Percentiles rank a stretch among this genome's conserved stretches.
These are phyloP conservation scores for Hordeum marinum DNA, from an alignment of 176 grass and related monocot genomes.

Conservation along the genomic window DNA sequence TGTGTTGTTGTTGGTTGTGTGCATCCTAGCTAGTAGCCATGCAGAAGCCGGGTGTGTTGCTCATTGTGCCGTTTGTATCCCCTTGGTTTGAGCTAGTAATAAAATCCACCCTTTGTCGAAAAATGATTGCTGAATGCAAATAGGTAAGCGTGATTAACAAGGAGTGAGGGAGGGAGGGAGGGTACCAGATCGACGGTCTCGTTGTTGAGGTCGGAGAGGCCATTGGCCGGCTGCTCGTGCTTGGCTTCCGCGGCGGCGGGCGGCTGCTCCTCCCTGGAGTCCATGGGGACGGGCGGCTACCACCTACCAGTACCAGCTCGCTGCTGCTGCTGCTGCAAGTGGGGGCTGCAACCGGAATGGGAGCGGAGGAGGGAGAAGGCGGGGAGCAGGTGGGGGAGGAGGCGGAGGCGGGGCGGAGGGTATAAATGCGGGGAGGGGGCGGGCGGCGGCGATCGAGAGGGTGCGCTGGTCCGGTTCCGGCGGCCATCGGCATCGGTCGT, in stretches of 20 bases:
- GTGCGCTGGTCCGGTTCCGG: not conserved
- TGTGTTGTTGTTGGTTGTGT: too few relatives aligned
- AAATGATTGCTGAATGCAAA: not conserved
- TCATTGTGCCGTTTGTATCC: too few relatives aligned
- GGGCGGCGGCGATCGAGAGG: conserved; percentile 17
- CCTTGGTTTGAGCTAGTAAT: too few relatives aligned
- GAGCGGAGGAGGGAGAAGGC: not conserved
- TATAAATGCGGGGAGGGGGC: conserved; percentile 22
- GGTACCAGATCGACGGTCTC: conserved; percentile 59
- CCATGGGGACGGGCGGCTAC: not conserved
- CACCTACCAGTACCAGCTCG: not conserved
- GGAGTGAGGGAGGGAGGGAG: not conserved
- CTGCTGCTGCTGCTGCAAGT: not conserved
- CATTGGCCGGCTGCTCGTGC: not conserved
- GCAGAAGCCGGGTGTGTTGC: too few relatives aligned
- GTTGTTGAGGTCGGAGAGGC: conserved; percentile 30
- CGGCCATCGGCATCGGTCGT: conserved; percentile 28
- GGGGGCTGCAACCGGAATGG: not conserved
- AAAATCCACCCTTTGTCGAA: too few relatives aligned
- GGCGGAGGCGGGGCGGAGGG: not conserved
- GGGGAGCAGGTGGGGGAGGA: not conserved
- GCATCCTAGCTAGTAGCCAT: too few relatives aligned
- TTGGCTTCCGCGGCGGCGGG: not conserved
- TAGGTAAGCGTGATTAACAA: too few relatives aligned
- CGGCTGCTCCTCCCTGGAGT: not conserved